phyloP scores from a whole-genome alignment of 148 eudicot genomes.

The Spergularia bocconei region DNA sequence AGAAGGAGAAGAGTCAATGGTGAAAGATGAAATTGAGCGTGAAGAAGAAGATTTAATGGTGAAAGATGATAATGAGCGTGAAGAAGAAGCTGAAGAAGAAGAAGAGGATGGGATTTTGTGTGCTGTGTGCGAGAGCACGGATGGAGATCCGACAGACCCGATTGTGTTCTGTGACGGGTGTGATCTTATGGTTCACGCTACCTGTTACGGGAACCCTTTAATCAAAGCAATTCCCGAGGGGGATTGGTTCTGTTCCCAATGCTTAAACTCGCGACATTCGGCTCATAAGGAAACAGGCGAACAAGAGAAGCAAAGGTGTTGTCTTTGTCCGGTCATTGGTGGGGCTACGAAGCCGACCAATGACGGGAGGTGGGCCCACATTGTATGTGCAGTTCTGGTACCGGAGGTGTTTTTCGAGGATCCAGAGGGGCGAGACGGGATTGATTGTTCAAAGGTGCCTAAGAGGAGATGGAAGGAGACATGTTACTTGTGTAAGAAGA shows the following conservation, averaged over 20 bases:
- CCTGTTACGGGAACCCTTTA: constrained; percentile 78
- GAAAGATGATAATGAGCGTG: neutral
- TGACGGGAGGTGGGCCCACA: constrained; percentile 70
- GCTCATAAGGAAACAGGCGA: neutral
- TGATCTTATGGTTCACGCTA: constrained; percentile 78
- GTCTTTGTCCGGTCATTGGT: constrained; percentile 57
- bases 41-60: neutral
- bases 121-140: constrained; percentile 76
- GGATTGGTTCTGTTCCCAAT: constrained; percentile 81
- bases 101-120: constrained; percentile 74
- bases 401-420: constrained; percentile 90
- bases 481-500: constrained; percentile 58
- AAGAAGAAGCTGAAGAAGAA: neutral
- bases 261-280: constrained; percentile 26
- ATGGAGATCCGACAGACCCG: constrained; percentile 79
- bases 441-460: constrained; percentile 60
- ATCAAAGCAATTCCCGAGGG: constrained; percentile 67
- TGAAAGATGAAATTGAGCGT: neutral
- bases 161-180: constrained; percentile 96
- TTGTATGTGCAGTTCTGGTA: constrained; percentile 68
- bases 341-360: constrained; percentile 77
- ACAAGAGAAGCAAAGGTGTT: constrained; percentile 27
- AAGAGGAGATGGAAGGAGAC: constrained; percentile 46
- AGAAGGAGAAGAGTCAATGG: neutral
- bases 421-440: constrained; percentile 68